Conservation (phyloP, 148 eudicot species). For the Rhododendron simsii region DNA sequence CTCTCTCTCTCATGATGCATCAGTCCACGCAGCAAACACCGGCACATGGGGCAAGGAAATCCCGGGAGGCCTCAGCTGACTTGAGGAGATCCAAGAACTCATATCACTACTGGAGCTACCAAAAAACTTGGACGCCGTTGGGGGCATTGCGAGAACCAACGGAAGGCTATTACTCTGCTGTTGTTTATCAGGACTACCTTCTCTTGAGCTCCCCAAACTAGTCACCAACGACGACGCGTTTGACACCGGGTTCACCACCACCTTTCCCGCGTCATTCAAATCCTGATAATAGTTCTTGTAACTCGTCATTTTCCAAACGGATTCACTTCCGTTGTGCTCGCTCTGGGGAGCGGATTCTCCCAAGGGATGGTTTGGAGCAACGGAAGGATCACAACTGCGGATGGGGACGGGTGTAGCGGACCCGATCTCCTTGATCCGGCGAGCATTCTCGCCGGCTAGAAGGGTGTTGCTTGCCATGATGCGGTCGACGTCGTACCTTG, state of each 20-base stretch:
- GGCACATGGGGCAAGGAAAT: constrained; percentile 51
- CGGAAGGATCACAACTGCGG: not conserved
- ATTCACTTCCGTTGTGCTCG: constrained; percentile 12
- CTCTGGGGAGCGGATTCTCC: not conserved
- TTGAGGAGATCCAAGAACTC: constrained; percentile 43
- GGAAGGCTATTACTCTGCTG: constrained; percentile 18
- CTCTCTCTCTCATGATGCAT: constrained; percentile 21
- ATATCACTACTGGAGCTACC: constrained; percentile 20
- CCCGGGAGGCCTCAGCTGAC: constrained; percentile 42
- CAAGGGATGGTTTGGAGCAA: not conserved
- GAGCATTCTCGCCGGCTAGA: constrained; percentile 68
- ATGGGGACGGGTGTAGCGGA: not conserved
- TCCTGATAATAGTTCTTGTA: constrained; percentile 9
- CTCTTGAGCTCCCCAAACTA: constrained; percentile 54
- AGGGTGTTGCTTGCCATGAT: constrained; percentile 82
- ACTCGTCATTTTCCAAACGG: constrained; percentile 43
- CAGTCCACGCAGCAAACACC: constrained; percentile 77
- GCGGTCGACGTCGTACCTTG: constrained; percentile 72
- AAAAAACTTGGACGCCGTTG: constrained; percentile 35
- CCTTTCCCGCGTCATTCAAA: constrained; percentile 4
- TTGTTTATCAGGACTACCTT: constrained; percentile 55
- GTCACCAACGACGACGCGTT: constrained; percentile 48
- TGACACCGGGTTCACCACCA: constrained; percentile 27
- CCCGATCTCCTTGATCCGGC: constrained; percentile 45
- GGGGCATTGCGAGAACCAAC: constrained; percentile 41